Evolutionary conservation across 768 basidiomycete species (phyloP), one percentile per base, ranked within the genome.

Genomic region (Crucibulum laeve): DNA sequence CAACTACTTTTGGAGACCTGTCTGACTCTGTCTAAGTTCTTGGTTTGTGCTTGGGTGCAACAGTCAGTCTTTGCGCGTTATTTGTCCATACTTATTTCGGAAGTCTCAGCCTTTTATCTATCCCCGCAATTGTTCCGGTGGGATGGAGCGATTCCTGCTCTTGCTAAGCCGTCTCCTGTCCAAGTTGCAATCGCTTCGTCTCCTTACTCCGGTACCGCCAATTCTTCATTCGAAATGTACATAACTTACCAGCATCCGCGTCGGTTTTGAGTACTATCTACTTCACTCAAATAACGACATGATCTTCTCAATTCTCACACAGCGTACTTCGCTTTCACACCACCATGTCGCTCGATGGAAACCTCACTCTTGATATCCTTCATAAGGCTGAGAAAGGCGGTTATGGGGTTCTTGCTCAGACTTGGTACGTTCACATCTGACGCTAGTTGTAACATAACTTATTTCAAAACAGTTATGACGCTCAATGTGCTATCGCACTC

Each of bases 321-420:
- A 7, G 28, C 28, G 28, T 30, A n/a, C 28, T 30, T n/a, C n/a
- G 28, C 25, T 22, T 36, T 22, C 14, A n/a, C 25, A 35, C 18
- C 15, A 19, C 24, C 26, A 58, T 55, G 57, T 46, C 50, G n/a
- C 39, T 56, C n/a, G 25, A 56, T 41, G 54, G 56, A 41, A 74
- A 74, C 46, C 65, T 60, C 25, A 72, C 73, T 2, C 57, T 72
- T 14, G 51, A 61, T 13, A 73, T 73, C 37, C 61, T 75, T 4
- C 49, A 46, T 19, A 63, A 64, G 15, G 73, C 71, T 0, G 68
- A 73, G 50, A 54, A 56, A 4, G 68, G 60, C 19, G 67, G 65
- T 5, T 73, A 72, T 47, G 71, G 73, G n/a, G 56, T 73, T 15
- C 56, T 75, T 22, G 60, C 70, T 2, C 70, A 72, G 46, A 57